phyloP scores from a whole-genome alignment of 805 yeast species.

The Saccharomycopsis vini region DNA sequence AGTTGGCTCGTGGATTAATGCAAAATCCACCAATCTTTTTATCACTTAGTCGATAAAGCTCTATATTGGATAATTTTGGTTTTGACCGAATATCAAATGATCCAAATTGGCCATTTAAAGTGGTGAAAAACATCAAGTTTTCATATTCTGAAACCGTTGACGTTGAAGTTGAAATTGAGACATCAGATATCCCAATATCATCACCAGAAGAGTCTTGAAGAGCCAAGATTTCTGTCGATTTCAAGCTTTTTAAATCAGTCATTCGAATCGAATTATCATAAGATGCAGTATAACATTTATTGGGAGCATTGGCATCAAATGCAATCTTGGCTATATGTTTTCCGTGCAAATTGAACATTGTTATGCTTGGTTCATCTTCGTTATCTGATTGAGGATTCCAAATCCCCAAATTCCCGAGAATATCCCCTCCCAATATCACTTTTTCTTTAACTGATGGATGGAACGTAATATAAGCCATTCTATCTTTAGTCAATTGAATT shows the following conservation, averaged over 20 bases:
- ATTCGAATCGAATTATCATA: constrained; percentile 83
- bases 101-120: constrained; percentile 73
- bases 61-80: constrained; percentile 27
- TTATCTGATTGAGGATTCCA: constrained; percentile 56
- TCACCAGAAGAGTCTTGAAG: constrained; percentile 45
- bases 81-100: constrained; percentile 56
- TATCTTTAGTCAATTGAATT: constrained; percentile 54
- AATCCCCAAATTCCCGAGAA: constrained; percentile 75
- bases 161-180: constrained; percentile 22
- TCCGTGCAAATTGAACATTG: constrained; percentile 67
- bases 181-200: constrained; percentile 66
- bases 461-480: constrained; percentile 66
- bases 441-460: constrained; percentile 65
- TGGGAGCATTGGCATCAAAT: constrained; percentile 40
- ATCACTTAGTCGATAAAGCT: constrained; percentile 61
- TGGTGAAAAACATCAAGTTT: constrained; percentile 60
- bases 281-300: constrained; percentile 58
- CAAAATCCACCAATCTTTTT: constrained; percentile 89
- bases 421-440: constrained; percentile 79
- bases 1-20: constrained; percentile 56
- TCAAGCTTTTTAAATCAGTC: constrained; percentile 54
- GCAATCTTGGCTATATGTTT: constrained; percentile 59
- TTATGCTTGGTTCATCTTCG: constrained; percentile 40
- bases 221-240: constrained; percentile 54
- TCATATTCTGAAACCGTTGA: constrained; percentile 28